Evolutionary conservation across 2,329 filamentous ascomycete genomes (phyloP).

Genomic region (Alternaria triticimaculans): DNA sequence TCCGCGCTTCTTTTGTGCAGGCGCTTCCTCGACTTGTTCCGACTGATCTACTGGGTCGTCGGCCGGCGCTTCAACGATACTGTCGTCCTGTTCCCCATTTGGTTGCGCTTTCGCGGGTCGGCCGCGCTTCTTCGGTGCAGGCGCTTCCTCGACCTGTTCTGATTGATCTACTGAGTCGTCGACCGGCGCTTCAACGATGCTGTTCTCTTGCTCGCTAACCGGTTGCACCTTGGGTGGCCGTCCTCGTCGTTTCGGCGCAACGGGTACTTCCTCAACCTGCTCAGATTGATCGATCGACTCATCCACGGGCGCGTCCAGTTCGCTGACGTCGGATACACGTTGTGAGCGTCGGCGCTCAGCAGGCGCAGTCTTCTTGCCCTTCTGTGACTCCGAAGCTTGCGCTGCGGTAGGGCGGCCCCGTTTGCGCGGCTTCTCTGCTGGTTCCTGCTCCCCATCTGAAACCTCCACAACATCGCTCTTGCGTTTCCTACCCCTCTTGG

Average conservation of each 20-base stretch:
- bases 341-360: conserved; percentile 34
- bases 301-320: conserved; percentile 32
- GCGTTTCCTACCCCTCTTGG: conserved; percentile 38
- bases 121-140: conserved; percentile 34
- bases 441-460: conserved; percentile 23
- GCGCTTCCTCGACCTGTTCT: conserved; percentile 30
- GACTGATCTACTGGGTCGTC: conserved; percentile 24
- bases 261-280: conserved; percentile 26
- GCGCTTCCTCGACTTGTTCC: conserved; percentile 30
- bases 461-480: conserved; percentile 35
- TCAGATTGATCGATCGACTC: conserved; percentile 28
- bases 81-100: conserved; percentile 16
- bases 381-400: conserved; percentile 18
- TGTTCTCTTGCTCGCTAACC: conserved; percentile 18
- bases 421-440: conserved; percentile 24
- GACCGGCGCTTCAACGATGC: conserved; percentile 22
- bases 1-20: conserved; percentile 34
- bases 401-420: conserved; percentile 16
- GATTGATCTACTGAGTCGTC: conserved; percentile 25
- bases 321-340: conserved; percentile 38
- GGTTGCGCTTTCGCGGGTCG: conserved; percentile 31
- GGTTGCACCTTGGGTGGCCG: conserved; percentile 32
- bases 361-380: conserved; percentile 27
- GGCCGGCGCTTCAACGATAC: conserved; percentile 22
- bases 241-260: conserved; percentile 33